These are phyloP conservation scores for Juglanconis oblonga DNA, from an alignment of 2,329 filamentous ascomycete genomes.

Conservation along the genomic window DNA sequence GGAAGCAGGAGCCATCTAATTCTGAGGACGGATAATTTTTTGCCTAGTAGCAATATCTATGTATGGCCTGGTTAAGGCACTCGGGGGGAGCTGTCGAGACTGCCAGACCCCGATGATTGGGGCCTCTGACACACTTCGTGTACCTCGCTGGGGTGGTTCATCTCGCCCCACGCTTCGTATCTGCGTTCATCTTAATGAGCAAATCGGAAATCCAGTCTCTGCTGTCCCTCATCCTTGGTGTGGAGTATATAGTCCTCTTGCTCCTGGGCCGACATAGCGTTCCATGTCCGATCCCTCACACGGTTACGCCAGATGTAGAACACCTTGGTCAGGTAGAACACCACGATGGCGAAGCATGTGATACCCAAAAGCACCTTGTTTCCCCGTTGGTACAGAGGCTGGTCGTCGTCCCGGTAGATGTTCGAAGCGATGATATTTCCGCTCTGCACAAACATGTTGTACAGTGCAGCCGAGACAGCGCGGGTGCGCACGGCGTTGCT, in stretches of 20 bases:
- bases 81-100: no score
- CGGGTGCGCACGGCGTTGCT: conserved; percentile 47
- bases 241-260: conserved; percentile 45
- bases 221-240: conserved; percentile 50
- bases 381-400: conserved; percentile 48
- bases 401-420: conserved; percentile 55
- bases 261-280: conserved; percentile 41
- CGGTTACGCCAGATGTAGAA: conserved; percentile 49
- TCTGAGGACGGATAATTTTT: no score
- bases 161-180: no score
- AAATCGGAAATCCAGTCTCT: conserved; percentile 55
- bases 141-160: no score
- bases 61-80: no score
- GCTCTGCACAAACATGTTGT: conserved; percentile 48
- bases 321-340: conserved; percentile 42
- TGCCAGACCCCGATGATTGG: no score
- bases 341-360: conserved; percentile 42
- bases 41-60: no score
- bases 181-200: no score
- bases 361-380: conserved; percentile 49
- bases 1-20: no score
- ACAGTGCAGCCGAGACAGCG: conserved; percentile 45
- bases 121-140: no score
- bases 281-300: conserved; percentile 40
- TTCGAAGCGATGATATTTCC: conserved; percentile 42